Conservation (phyloP, 2,329 filamentous ascomycete genomes). For the Fusarium nurragi region DNA sequence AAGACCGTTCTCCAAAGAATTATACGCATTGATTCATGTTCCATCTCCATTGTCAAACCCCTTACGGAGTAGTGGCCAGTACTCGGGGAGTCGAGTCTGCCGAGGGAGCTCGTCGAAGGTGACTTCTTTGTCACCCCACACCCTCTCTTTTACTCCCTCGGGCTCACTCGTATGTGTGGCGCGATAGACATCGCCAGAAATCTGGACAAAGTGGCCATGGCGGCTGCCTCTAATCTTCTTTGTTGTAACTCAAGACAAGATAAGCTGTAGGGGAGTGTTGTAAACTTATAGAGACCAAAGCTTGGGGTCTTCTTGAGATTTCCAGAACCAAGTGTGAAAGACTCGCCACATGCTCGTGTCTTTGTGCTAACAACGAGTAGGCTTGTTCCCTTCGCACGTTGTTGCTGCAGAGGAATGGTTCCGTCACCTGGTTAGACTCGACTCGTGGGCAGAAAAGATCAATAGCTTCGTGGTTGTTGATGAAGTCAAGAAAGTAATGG, state of each 20-base stretch:
- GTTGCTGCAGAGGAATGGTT: neutral
- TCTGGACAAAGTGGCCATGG: too few species aligned
- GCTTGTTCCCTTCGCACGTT: neutral
- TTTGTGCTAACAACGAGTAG: neutral
- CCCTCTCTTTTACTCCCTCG: neutral
- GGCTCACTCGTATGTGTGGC: neutral
- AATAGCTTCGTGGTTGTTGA: neutral
- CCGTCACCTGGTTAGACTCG: neutral
- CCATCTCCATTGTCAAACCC: neutral
- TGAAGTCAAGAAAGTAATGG: neutral
- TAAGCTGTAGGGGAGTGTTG: too few species aligned
- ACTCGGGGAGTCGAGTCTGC: neutral
- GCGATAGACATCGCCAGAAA: too few species aligned
- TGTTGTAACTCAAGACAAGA: too few species aligned
- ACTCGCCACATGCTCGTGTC: neutral
- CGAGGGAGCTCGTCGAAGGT: neutral
- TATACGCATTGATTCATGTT: neutral
- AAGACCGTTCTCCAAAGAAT: neutral
- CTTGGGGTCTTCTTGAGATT: neutral
- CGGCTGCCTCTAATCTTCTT: too few species aligned
- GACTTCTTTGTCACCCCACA: neutral
- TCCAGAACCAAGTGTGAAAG: neutral
- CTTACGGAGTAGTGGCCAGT: neutral
- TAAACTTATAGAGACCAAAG: too few species aligned
- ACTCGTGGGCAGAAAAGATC: neutral